Base-by-base conservation (phyloP, 176 grass and related monocot species). In the Hyparrhenia diplandra region DNA sequence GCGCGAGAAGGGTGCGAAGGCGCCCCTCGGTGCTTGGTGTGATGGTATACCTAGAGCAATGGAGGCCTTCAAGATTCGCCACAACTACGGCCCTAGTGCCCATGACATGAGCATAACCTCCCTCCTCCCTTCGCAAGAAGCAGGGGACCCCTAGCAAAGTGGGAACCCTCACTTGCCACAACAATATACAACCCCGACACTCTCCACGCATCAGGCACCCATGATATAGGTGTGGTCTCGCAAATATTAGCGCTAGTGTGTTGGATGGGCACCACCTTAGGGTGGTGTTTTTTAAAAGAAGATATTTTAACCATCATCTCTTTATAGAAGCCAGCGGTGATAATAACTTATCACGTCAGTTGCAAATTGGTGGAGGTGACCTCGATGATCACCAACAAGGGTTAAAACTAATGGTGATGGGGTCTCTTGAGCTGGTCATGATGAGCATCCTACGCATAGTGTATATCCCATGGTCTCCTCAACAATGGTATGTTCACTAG, bases 171-270 rank as follows among this genome's bases (percentile, higher is more conserved):
- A 55, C 20, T n/a, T n/a, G 2, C 1, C 7, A 0, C 0, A 0
- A 8, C 2, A 52, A 21, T 8, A n/a, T n/a, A 32, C 31, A 55
- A 2, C 0, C 7, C 6, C 1, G 2, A 10, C 51, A 57, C 8
- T 57, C 21, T 57, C 9, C 1, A 0, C 0, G 21, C 23, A 0
- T 8, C 0, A 1, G 8, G 3, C 6, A 2, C 2, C 52, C 21
- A 23, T 0, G 52, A 3, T 1, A 3, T 0, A 21, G 1, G 8
- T 1, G 0, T 57, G 8, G 9, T 8, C 52, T n/a, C 52, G 2
- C 0, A 0, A 0, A 57, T 4, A 0, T 8, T 23, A 0, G 21
- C 0, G 21, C 14, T 10, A 8, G 52, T 57, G 21, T 7, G 1
- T 21, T 2, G 23, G 0, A 57, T 23, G 21, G 52, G 51, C 7